These are phyloP conservation scores for Marchantia polymorpha DNA, from an alignment of 225 moss, liverwort and hornwort species.

Conservation along the genomic window DNA sequence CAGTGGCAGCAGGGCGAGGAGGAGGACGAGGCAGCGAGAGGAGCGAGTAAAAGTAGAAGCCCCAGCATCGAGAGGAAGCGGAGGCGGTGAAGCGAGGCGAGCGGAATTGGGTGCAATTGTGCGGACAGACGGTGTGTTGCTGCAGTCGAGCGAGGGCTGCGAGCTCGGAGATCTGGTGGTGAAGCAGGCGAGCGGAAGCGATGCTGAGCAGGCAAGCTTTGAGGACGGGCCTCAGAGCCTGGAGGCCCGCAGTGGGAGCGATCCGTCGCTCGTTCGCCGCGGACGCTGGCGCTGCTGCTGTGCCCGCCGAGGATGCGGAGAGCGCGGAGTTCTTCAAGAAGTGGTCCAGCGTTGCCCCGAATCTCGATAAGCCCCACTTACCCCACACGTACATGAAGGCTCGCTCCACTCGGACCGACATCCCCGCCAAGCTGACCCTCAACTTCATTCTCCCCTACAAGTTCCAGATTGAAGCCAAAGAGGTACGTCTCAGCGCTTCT, in stretches of 20 bases:
- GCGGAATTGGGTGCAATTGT: too few relatives aligned
- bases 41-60: background rate
- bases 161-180: background rate
- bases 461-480: slow-evolving; percentile 36
- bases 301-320: slow-evolving; percentile 26
- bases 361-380: slow-evolving; percentile 42
- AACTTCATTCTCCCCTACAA: slow-evolving; percentile 40
- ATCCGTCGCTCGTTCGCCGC: slow-evolving; percentile 28
- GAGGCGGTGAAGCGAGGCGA: too few relatives aligned
- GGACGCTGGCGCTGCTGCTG: slow-evolving; percentile 8
- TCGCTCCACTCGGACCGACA: slow-evolving; percentile 18
- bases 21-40: background rate
- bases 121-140: too few relatives aligned
- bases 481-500: slow-evolving; percentile 23
- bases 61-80: too few relatives aligned
- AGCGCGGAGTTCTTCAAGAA: slow-evolving; percentile 29
- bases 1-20: background rate
- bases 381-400: slow-evolving; percentile 33
- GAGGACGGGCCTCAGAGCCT: slow-evolving; percentile 35
- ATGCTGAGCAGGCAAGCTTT: slow-evolving; percentile 43
- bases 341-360: slow-evolving; percentile 38
- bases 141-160: background rate
- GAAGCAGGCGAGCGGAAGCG: background rate
- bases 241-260: slow-evolving; percentile 19
- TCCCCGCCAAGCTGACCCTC: slow-evolving; percentile 35